Conservation (phyloP, 1,139 yeast species). For the Diutina sp. region DNA sequence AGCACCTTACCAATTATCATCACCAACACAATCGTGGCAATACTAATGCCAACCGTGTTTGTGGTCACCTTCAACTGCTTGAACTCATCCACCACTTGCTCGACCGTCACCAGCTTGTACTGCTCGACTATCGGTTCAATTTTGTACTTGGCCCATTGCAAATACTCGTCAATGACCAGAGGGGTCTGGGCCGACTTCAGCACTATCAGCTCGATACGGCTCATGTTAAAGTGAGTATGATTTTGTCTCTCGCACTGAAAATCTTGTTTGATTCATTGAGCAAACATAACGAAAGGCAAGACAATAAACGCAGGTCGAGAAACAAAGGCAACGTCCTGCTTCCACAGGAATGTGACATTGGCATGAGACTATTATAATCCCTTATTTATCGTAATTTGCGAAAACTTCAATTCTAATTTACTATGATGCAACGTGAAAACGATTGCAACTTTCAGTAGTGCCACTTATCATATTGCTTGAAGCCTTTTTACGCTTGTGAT, state of each 20-base stretch:
- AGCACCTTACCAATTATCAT: constrained; percentile 11
- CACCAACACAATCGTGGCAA: constrained; percentile 12
- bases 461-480: too few relatives aligned
- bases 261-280: background rate
- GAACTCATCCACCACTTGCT: constrained; percentile 20
- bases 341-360: background rate
- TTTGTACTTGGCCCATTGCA: background rate
- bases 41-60: constrained; percentile 20
- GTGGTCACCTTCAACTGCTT: constrained; percentile 19
- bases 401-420: too few relatives aligned
- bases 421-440: too few relatives aligned
- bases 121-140: background rate
- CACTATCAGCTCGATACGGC: background rate
- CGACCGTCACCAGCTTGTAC: constrained; percentile 5
- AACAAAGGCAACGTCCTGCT: background rate
- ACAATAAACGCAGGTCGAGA: background rate
- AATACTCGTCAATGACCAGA: background rate
- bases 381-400: too few relatives aligned
- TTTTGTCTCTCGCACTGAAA: background rate
- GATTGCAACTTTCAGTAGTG: too few relatives aligned
- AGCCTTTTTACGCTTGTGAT: too few relatives aligned
- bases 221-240: background rate
- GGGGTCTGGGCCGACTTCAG: background rate
- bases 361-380: background rate
- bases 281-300: background rate